Evolutionary conservation across 768 basidiomycete genomes (phyloP), one percentile per base, ranked within the genome.

Genomic region (Fibroporia radiculosa): DNA sequence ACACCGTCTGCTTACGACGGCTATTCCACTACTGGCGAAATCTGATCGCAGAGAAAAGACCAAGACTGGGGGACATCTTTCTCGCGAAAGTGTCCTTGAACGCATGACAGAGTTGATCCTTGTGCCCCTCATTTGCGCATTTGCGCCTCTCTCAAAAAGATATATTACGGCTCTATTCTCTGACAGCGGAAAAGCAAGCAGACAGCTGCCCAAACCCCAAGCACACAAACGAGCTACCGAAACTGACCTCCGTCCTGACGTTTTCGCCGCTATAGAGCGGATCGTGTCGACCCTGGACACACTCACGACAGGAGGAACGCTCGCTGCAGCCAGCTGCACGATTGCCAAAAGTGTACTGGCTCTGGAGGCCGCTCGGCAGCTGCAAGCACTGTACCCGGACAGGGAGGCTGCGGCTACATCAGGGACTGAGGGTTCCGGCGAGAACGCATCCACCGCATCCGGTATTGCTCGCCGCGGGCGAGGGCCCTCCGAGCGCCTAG

Each of bases 351-450:
- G 45, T 37, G 42, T 65, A 63, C 48, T 67, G n/a, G 60, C 67
- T 23, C 49, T 73, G 48, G 64, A 64, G 47, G 59, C 65, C 8
- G 49, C 70, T 28, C 65, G 65, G 29, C 67, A 73, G 48, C 54
- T 77, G 5, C 39, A 27, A 36, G 37, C 29, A 33, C 27, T 48
- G 61, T 32, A 42, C 23, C 19, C 12, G 28, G 29, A 42, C 41
- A 42, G 5, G 16, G 10, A 40, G 8, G 23, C 16, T 20, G 8
- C 35, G 35, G 35, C 35, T 12, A 40, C 38, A 24, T 6, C 38
- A 24, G 19, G 8, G 35, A 8, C 18, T 19, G 14, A 19, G 20
- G 14, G 35, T 19, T 12, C 14, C n/a, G 35, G 35, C 35, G 10
- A 18, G 35, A 12, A 8, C 13, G 35, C 10, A 36, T 10, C n/a